These are phyloP conservation scores for Coemansia umbellata DNA, from an alignment of 192 early-diverging fungal genomes.

Conservation along the genomic window DNA sequence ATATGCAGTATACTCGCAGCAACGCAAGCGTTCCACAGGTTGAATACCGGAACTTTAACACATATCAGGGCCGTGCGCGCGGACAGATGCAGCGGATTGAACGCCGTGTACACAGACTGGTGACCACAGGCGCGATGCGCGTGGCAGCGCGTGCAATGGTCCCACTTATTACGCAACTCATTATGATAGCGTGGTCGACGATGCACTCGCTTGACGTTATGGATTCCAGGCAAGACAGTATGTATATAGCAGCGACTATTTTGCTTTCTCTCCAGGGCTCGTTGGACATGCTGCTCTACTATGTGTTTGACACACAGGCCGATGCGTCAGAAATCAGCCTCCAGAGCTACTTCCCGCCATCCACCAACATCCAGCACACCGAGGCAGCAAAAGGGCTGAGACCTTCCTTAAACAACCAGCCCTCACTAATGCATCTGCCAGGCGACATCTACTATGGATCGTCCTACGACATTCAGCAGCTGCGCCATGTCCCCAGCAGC, in stretches of 20 bases:
- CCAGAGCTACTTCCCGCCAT: slow-evolving; percentile 10
- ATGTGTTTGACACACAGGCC: slow-evolving; percentile 41
- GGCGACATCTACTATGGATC: slow-evolving; percentile 6
- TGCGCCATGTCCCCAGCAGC: background rate
- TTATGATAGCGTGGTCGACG: slow-evolving; percentile 44
- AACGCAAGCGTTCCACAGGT: too few species aligned
- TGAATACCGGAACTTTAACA: too few species aligned
- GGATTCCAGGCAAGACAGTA: too few species aligned
- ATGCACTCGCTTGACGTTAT: slow-evolving; percentile 7
- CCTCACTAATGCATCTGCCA: slow-evolving; percentile 6
- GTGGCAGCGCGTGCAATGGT: slow-evolving; percentile 40
- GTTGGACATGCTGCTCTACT: slow-evolving; percentile 41
- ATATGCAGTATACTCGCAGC: too few species aligned
- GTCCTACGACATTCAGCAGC: background rate
- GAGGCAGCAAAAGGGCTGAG: too few species aligned
- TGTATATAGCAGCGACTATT: slow-evolving; percentile 24
- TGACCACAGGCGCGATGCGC: slow-evolving; percentile 33
- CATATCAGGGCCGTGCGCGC: slow-evolving; percentile 1
- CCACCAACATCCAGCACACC: background rate
- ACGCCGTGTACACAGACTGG: slow-evolving; percentile 29
- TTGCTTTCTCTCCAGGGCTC: slow-evolving; percentile 35
- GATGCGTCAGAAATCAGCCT: slow-evolving; percentile 25
- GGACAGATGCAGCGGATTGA: slow-evolving; percentile 43
- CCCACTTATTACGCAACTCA: slow-evolving; percentile 34
- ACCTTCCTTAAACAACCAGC: background rate